phyloP scores from a whole-genome alignment of 176 grass and related monocot genomes.

The Musa schizocarpa region DNA sequence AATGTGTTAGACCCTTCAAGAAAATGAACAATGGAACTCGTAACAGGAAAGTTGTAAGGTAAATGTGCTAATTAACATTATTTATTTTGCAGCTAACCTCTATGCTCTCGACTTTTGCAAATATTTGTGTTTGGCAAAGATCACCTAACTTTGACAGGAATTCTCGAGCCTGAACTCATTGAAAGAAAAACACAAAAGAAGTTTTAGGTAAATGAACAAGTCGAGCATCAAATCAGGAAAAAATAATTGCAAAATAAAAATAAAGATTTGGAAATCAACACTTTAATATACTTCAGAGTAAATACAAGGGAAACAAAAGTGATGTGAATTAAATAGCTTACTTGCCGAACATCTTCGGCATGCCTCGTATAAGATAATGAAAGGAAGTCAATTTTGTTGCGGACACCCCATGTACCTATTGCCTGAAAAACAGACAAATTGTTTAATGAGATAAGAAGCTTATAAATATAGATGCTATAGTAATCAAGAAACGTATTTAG shows the following conservation, averaged over 20 bases:
- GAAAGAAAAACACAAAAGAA: not conserved
- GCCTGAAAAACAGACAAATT: conserved; percentile 38
- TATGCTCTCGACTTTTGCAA: conserved; percentile 96
- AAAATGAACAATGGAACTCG: conserved; percentile 14
- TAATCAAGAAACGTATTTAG: not conserved
- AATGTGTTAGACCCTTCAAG: conserved; percentile 87
- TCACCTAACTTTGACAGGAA: conserved; percentile 78
- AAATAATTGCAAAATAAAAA: conserved; percentile 1
- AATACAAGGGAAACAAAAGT: conserved; percentile 7
- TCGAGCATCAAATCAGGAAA: not conserved
- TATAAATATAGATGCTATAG: not conserved
- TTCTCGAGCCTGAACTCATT: conserved; percentile 50
- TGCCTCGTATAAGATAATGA: conserved; percentile 96
- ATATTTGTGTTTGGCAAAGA: conserved; percentile 92
- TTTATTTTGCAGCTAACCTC: conserved; percentile 50
- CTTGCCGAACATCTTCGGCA: conserved; percentile 86
- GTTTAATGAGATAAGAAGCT: not conserved
- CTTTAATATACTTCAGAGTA: not conserved
- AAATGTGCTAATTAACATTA: not conserved
- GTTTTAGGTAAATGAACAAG: not conserved
- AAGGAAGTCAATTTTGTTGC: conserved; percentile 96
- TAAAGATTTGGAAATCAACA: not conserved
- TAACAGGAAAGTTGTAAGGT: not conserved
- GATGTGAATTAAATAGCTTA: conserved; percentile 24
- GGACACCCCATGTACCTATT: conserved; percentile 86